Evolutionary conservation across 129 eudicot genomes (phyloP), one percentile per base, ranked within the genome.

Genomic region (Dittrichia graveolens): DNA sequence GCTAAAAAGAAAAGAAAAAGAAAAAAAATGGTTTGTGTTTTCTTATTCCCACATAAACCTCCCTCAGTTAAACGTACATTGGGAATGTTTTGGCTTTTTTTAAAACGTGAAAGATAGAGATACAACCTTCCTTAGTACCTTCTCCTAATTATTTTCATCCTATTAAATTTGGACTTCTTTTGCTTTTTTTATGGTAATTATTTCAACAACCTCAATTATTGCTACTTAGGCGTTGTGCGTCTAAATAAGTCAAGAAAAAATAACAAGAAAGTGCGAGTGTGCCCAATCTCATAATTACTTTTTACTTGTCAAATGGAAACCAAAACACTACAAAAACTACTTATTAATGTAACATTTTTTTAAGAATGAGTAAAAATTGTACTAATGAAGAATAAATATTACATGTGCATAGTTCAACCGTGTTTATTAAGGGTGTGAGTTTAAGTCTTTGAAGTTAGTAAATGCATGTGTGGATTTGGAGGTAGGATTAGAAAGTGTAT

Each of bases 171-270:
- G 75, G 34, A 70, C 16, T 68, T 53, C 59, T 61, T 71, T 78
- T 56, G 65, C 57, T 58, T 77, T 77, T n/a, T 69, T 69, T 78
- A 65, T 69, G 76, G 74, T 69, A 64, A 49, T 62, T 77, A 60
- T 69, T 67, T 69, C 81, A 77, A 77, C 76, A 18, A 69, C 76
- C 71, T 77, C 81, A 49, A 69, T 41, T 61, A 77, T 68, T 15
- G 66, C 19, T 39, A 24, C 46, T 19, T 38, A 35, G 52, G 73
- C 47, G n/a, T n/a, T 13, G 37, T 35, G 37, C 61, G 37, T 49
- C 50, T 16, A 49, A 12, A 67, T 6, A 49, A 47, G 47, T 13
- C 73, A n/a, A 48, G 45, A 49, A 50, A 49, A 35, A 38, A 50
- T 35, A 61, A 35, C 42, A 37, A 53, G 47, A 24, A 24, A 2